Conservation (phyloP, 306 rosid genomes). For the Vicia sativa region DNA sequence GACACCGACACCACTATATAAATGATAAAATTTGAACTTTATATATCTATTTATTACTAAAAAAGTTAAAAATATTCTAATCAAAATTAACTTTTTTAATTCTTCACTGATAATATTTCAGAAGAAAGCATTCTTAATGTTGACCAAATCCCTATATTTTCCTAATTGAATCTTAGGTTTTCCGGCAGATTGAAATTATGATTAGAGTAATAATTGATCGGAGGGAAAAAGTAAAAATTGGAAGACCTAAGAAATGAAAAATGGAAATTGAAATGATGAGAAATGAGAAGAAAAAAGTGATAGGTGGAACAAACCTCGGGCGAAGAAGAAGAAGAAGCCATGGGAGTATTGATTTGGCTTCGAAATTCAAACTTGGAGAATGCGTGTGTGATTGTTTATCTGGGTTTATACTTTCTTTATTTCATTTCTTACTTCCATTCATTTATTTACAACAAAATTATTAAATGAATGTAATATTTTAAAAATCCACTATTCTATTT, state of each 20-base stretch:
- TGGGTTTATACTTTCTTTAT: not conserved
- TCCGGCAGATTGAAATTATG: not conserved
- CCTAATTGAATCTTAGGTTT: not conserved
- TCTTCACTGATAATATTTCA: too few species aligned
- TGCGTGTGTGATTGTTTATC: not conserved
- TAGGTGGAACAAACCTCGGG: constrained; percentile 11
- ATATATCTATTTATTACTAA: too few species aligned
- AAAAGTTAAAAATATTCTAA: too few species aligned
- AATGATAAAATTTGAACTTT: too few species aligned
- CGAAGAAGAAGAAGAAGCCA: constrained; percentile 1
- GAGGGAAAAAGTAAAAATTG: not conserved
- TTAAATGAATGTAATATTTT: too few species aligned
- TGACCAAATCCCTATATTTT: not conserved
- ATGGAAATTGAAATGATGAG: not conserved
- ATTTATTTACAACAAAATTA: too few species aligned
- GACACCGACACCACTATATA: too few species aligned
- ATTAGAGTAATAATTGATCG: not conserved
- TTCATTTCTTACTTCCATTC: not conserved
- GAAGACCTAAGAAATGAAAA: not conserved
- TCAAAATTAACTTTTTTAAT: too few species aligned
- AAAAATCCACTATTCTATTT: too few species aligned
- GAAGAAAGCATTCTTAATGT: too few species aligned
- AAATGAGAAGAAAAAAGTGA: not conserved
- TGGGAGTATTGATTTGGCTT: constrained; percentile 14
- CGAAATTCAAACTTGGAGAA: not conserved